Evolutionary conservation across 768 basidiomycete species (phyloP), one percentile per base, ranked within the genome.

Genomic region (Tricholoma matsutake): DNA sequence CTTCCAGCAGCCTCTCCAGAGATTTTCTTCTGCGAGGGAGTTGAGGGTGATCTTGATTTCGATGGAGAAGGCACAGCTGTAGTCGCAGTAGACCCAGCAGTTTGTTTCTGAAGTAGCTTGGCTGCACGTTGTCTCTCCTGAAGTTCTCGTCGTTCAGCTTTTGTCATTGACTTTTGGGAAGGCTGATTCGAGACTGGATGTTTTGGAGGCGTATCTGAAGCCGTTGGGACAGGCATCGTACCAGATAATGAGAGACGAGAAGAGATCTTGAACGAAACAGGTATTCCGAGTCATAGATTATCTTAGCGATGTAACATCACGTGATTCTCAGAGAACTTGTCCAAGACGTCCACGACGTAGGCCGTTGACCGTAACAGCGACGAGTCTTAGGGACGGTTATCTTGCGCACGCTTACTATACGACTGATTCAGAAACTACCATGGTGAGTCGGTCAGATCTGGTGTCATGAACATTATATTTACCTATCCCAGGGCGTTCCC

Each of bases 81-180:
- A 57, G 70, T 37, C 8, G 56, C 56, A 47, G 64, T 53, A 52
- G 62, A 65, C 37, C 64, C 61, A 16, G 37, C 13, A 16, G 37
- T 43, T 58, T 75, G 43, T 67, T 79, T 87, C 69, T 70, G 78
- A 62, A 79, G 76, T 13, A 76, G 68, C 73, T 93, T 93, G n/a
- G 88, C 88, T 9, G 91, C 91, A 56, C 91, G 81, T 68, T 94
- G 90, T 64, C 79, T 81, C 70, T 92, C 91, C 71, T 93, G 91
- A 14, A 89, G 79, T 67, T 90, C 91, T 65, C 89, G 79, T 29
- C 91, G 82, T 69, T 91, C 89, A 4, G 89, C 87, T 73, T 91
- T 94, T 29, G 90, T 85, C 84, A 90, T 87, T 43, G 83, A 81
- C 68, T 90, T 89, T 69, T 90, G 88, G 11, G 84, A 78, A 62